Conservation (phyloP, 768 basidiomycete genomes). For the Termitomyces sp. region DNA sequence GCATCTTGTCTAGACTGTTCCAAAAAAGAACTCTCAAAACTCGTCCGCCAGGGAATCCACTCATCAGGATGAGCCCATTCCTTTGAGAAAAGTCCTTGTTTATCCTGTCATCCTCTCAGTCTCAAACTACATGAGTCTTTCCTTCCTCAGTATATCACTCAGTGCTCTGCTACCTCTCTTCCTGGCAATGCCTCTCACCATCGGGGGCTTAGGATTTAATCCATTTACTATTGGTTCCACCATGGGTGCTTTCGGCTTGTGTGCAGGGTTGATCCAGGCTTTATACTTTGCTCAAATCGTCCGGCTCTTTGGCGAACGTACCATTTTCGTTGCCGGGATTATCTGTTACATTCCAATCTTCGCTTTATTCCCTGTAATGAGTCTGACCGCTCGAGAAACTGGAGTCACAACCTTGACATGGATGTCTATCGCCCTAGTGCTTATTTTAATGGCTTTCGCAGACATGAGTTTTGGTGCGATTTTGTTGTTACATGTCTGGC, state of each 20-base stretch:
- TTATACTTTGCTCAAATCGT: constrained; percentile 36
- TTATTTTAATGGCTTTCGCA: constrained; percentile 28
- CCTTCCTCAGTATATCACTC: constrained; percentile 49
- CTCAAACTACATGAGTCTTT: constrained; percentile 65
- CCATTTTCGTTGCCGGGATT: constrained; percentile 33
- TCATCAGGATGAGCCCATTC: constrained; percentile 26
- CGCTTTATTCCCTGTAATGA: constrained; percentile 40
- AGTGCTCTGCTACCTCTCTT: constrained; percentile 64
- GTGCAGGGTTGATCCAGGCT: constrained; percentile 34
- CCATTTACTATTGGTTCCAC: constrained; percentile 65
- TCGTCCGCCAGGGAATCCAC: not conserved
- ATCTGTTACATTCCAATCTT: constrained; percentile 31
- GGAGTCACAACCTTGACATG: constrained; percentile 32
- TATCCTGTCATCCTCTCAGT: constrained; percentile 62
- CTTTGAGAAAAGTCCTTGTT: constrained; percentile 39
- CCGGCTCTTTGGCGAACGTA: constrained; percentile 34
- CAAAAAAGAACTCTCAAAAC: constrained; percentile 4
- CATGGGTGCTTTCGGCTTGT: constrained; percentile 37
- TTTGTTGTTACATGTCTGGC: not conserved
- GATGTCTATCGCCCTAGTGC: constrained; percentile 25
- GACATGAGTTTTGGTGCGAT: constrained; percentile 41
- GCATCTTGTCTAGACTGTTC: constrained; percentile 22
- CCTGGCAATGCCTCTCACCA: constrained; percentile 59
- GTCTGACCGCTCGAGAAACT: constrained; percentile 27
- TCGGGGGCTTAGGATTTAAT: constrained; percentile 62